Percentiles rank a stretch among this genome's conserved stretches.
Evolutionary conservation across 805 yeast species (phyloP).

Genomic region (Priceomyces medius): DNA sequence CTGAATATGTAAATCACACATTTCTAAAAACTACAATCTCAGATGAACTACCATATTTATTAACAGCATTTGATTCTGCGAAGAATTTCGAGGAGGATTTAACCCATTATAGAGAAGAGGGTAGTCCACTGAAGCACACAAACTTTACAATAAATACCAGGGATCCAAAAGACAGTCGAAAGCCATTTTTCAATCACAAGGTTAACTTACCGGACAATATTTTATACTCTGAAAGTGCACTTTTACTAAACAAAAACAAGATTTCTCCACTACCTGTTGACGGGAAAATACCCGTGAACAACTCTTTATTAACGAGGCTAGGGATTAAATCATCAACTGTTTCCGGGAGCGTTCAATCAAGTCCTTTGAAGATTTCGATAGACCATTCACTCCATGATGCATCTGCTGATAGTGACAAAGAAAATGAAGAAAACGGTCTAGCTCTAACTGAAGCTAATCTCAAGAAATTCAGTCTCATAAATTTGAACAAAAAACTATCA

Average conservation of each 20-base stretch:
- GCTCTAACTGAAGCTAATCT: slow-evolving; percentile 32
- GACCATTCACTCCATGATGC: slow-evolving; percentile 1
- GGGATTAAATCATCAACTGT: slow-evolving; percentile 45
- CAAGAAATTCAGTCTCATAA: slow-evolving; percentile 22
- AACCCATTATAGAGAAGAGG: slow-evolving; percentile 23
- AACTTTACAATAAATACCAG: slow-evolving; percentile 7
- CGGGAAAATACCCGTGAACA: slow-evolving; percentile 35
- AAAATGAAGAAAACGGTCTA: slow-evolving; percentile 13
- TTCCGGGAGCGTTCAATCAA: slow-evolving; percentile 23
- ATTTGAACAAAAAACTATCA: slow-evolving; percentile 8
- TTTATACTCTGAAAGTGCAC: slow-evolving; percentile 32
- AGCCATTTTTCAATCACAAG: slow-evolving; percentile 19
- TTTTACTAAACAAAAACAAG: slow-evolving; percentile 6
- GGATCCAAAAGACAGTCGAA: slow-evolving; percentile 2
- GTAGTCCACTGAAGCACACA: not conserved
- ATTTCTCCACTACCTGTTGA: slow-evolving; percentile 20
- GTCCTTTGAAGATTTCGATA: slow-evolving; percentile 5
- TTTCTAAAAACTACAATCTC: slow-evolving; percentile 54
- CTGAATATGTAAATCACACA: slow-evolving; percentile 26
- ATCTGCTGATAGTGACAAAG: not conserved
- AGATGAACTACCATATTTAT: slow-evolving; percentile 63
- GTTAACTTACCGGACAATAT: slow-evolving; percentile 30
- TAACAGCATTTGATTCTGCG: slow-evolving; percentile 67
- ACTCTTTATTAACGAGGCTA: slow-evolving; percentile 34
- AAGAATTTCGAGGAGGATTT: slow-evolving; percentile 55